These are phyloP conservation scores for Ramaria rubella DNA, from an alignment of 768 basidiomycete genomes.

Conservation along the genomic window DNA sequence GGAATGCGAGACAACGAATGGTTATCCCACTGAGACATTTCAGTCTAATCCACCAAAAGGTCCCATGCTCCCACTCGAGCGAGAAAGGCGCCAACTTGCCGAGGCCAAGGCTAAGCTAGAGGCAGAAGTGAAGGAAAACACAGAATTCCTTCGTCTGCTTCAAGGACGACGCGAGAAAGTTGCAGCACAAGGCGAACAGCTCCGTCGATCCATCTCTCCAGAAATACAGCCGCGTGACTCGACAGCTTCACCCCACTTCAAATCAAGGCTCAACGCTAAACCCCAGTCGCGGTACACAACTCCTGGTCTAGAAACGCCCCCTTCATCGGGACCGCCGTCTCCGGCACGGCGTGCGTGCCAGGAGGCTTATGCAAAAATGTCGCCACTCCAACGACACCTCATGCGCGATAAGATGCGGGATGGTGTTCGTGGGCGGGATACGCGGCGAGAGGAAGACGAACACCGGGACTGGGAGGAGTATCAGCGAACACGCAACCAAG, in stretches of 20 bases:
- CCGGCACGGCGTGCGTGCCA: not conserved
- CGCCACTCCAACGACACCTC: not conserved
- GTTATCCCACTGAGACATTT: not conserved
- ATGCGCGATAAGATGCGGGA: not conserved
- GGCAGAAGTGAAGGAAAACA: not conserved
- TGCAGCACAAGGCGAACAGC: not conserved
- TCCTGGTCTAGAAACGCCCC: not conserved
- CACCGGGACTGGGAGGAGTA: not conserved
- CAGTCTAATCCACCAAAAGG: not conserved
- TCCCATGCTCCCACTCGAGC: too few relatives aligned
- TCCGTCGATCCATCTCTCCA: not conserved
- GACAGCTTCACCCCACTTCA: too few relatives aligned
- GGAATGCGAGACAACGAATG: not conserved
- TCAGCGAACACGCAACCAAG: not conserved
- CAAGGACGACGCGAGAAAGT: not conserved
- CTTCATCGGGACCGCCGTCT: not conserved
- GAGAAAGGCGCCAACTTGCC: not conserved
- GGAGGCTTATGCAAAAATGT: not conserved
- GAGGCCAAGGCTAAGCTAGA: not conserved
- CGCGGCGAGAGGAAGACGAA: not conserved
- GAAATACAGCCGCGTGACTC: not conserved
- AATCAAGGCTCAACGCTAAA: too few relatives aligned
- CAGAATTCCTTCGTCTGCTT: not conserved
- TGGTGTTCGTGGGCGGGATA: not conserved
- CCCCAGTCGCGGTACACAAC: not conserved